These are phyloP conservation scores for Amborella trichopoda DNA, from an alignment of 164 flowering plant species.

Conservation along the genomic window DNA sequence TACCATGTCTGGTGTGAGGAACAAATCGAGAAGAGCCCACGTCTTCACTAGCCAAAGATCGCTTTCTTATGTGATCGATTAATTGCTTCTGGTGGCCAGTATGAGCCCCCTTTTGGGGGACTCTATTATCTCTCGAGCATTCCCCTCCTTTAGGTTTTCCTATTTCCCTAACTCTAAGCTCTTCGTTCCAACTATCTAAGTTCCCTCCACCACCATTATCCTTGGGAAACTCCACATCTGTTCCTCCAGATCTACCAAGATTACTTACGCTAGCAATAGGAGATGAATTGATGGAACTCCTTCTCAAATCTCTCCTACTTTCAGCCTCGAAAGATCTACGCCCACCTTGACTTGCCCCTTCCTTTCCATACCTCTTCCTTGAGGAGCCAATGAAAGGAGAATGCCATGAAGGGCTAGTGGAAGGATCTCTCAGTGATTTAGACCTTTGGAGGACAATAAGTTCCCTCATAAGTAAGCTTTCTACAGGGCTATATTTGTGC, in stretches of 20 bases:
- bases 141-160: constrained; percentile 30
- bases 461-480: constrained; percentile 76
- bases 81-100: constrained; percentile 25
- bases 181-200: constrained; percentile 26
- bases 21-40: constrained; percentile 37
- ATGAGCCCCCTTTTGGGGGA: constrained; percentile 27
- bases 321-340: constrained; percentile 54
- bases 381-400: constrained; percentile 50
- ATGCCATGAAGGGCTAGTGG: constrained; percentile 79
- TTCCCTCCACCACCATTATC: constrained; percentile 13
- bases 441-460: constrained; percentile 83
- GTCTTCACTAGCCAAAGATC: constrained; percentile 46
- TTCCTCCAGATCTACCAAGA: too few relatives aligned
- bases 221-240: too few relatives aligned
- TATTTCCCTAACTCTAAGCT: constrained; percentile 25
- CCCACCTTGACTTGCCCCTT: constrained; percentile 26
- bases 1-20: constrained; percentile 17
- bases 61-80: constrained; percentile 50
- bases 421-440: constrained; percentile 85
- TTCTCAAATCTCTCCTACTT: constrained; percentile 27
- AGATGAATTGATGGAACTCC: constrained; percentile 34
- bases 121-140: not conserved
- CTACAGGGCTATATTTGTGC: constrained; percentile 83
- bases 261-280: constrained; percentile 19
- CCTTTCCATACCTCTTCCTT: constrained; percentile 37